These are phyloP conservation scores for Fusarium sarcochroum DNA, from an alignment of 2,329 filamentous ascomycete genomes.

Conservation along the genomic window DNA sequence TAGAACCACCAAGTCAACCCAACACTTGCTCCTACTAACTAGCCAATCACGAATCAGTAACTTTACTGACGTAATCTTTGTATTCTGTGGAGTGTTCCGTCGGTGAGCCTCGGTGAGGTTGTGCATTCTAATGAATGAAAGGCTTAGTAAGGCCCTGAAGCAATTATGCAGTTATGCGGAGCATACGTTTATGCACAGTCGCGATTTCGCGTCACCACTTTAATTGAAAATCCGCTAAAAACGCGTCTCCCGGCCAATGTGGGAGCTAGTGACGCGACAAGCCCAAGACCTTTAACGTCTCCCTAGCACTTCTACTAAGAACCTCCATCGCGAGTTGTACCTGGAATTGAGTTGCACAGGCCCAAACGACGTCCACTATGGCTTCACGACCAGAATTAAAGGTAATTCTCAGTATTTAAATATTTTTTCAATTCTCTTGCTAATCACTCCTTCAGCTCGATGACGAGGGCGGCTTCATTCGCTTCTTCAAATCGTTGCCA, in stretches of 20 bases:
- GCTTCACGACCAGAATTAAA: constrained; percentile 80
- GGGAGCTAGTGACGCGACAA: constrained; percentile 44
- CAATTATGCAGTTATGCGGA: neutral
- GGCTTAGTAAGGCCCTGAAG: neutral
- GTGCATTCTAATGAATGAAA: neutral
- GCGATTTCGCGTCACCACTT: constrained; percentile 45
- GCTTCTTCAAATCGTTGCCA: constrained; percentile 91
- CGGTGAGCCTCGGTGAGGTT: neutral
- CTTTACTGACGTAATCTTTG: neutral
- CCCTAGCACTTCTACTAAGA: constrained; percentile 15
- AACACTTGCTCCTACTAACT: neutral
- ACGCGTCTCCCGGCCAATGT: constrained; percentile 48
- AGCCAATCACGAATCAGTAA: constrained; percentile 1
- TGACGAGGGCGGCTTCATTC: constrained; percentile 97
- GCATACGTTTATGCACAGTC: neutral
- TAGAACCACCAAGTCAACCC: neutral
- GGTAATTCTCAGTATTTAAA: constrained; percentile 57
- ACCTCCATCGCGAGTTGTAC: constrained; percentile 13
- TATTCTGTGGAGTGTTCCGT: neutral
- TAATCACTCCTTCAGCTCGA: constrained; percentile 75
- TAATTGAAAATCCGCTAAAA: constrained; percentile 46
- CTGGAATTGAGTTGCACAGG: constrained; percentile 24
- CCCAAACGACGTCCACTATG: constrained; percentile 62
- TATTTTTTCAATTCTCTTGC: neutral
- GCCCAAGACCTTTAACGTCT: constrained; percentile 28